Base-by-base conservation (phyloP, 1,284 basidiomycete species). In the Malassezia globosa region DNA sequence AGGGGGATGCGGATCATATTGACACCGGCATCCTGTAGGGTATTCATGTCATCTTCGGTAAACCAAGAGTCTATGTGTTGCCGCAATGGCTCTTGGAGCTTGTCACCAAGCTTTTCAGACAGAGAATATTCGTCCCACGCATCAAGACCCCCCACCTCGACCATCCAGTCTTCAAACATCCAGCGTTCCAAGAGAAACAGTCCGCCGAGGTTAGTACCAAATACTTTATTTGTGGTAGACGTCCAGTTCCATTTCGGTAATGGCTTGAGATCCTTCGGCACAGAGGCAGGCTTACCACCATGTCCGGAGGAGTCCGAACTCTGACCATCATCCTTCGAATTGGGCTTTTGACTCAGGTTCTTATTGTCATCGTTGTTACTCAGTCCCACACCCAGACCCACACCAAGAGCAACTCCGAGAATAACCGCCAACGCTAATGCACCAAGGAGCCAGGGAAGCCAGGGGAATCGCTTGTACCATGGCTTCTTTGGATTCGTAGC, bases 161-260 rank as follows among this genome's bases (percentile, higher is more conserved):
- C 64, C 55, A 74, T 69, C 73, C 72, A 74, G 50, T 73, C 70
- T 46, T 74, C 73, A 36, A 66, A 51, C 62, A 74, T 69, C 74
- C 74, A 75, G 41, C 70, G 61, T 52, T 70, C 66, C 27, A 72
- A 53, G 8, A 69, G 48, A 38, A 72, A 58, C 63, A 62, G 67
- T 38, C 61, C 64, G 23, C 69, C 69, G 14, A 71, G 57, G 31
- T 60, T 64, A 43, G 60, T 61, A 29, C 69, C 69, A 39, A 56
- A 60, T 16, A 63, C 64, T 49, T 72, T 72, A 14, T 56, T 54
- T 42, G 60, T 59, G 40, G 59, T 45, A 37, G 64, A 61, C 19
- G 63, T 66, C 59, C 66, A 64, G 60, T 60, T 61, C 62, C 64
- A 72, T 19, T 41, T 46, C 2, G 63, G 39, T 34, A 70, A 57